phyloP scores from a whole-genome alignment of 108 stramenopile species.

The Nitzschia putrida region DNA sequence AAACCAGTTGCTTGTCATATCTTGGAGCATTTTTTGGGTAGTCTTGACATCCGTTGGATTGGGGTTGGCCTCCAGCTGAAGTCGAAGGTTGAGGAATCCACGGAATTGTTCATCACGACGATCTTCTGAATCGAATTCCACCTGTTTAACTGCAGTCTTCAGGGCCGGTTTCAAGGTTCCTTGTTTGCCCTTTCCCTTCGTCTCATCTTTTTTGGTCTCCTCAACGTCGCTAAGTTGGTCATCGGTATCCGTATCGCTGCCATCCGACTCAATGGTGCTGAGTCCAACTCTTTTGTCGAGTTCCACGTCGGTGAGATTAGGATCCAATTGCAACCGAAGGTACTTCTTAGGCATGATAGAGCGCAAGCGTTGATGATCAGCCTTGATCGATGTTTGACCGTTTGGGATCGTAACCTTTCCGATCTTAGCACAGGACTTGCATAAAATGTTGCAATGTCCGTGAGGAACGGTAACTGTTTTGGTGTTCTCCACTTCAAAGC shows the following conservation, averaged over 20 bases:
- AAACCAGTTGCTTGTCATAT: background rate
- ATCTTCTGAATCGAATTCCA: no score
- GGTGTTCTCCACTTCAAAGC: background rate
- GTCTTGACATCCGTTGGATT: background rate
- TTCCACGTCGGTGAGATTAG: background rate
- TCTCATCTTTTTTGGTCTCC: background rate
- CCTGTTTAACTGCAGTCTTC: no score
- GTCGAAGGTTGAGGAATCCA: background rate
- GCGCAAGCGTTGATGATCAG: background rate
- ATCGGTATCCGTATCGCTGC: background rate
- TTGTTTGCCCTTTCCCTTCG: constrained; percentile 1
- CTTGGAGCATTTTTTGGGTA: background rate
- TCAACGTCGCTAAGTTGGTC: background rate
- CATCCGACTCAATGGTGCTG: background rate
- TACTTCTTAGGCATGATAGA: background rate
- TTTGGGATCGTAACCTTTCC: background rate
- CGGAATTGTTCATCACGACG: background rate
- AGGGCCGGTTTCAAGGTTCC: no score
- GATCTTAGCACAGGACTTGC: background rate
- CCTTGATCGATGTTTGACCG: background rate
- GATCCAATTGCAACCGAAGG: background rate
- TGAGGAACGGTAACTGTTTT: background rate
- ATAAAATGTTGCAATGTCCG: background rate
- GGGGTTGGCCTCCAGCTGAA: background rate
- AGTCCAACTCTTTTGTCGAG: background rate